Evolutionary conservation across 768 basidiomycete species (phyloP), one percentile per base, ranked within the genome.

Genomic region (Pleurotus tuber-regium): DNA sequence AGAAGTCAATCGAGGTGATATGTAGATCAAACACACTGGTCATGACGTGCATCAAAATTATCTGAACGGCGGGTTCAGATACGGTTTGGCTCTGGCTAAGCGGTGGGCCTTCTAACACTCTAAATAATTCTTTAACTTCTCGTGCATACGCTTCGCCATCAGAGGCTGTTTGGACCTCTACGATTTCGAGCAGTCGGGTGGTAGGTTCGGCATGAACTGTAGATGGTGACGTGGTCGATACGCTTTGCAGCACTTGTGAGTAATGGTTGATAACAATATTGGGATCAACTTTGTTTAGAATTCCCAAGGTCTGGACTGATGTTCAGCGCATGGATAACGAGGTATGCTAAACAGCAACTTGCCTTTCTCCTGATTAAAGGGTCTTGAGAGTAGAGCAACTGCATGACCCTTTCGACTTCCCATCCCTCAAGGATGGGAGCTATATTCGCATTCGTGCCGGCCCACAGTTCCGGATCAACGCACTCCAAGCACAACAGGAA

Each of bases 331-430:
- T 30, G 11, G 31, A 16, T 10, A 21, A n/a, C 36, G 31, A 16
- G 9, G 12, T 11, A 26, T 19, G 28, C 30, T 28, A 39, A 44
- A 43, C 16, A 4, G 4, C 11, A n/a, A 51, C 73, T 51, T 58
- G 86, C 90, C 73, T 75, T 84, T 46, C 65, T 73, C 50, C 87
- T 75, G 33, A 89, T 78, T 24, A 73, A 59, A 7, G 62, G 55
- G 62, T 92, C 90, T 1, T 73, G 65, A 2, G 79, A 82, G 53
- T 84, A 77, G 23, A 92, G 67, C 12, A 87, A 66, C 53, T 75
- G 77, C 82, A 92, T 87, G 18, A 92, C 71, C 28, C 72, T 70
- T 44, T 84, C 84, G 31, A 92, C 89, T 47, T 92, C 89, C 76
- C 78, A 79, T 49, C 72, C 79, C n/a, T 88, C 84, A 40, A 92